These are phyloP conservation scores for Xylariaceae sp. DNA, from an alignment of 2,329 filamentous ascomycete species.

Conservation along the genomic window DNA sequence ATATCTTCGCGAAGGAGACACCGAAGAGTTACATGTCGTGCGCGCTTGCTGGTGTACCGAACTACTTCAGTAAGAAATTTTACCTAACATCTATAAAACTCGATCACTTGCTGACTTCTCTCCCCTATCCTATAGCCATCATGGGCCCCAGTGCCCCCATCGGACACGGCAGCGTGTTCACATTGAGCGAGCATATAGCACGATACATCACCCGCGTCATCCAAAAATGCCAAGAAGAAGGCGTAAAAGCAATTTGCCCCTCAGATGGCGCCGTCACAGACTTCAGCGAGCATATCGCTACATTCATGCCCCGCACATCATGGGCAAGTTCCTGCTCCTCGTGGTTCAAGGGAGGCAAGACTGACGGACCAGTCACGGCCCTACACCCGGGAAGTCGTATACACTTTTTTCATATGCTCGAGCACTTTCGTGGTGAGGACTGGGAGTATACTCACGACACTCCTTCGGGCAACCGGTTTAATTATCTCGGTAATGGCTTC, in stretches of 20 bases:
- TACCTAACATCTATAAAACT: background rate
- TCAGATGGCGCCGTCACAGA: conserved; percentile 45
- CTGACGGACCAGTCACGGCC: conserved; percentile 44
- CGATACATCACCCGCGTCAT: conserved; percentile 48
- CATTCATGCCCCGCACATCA: conserved; percentile 51
- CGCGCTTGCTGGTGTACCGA: conserved; percentile 48
- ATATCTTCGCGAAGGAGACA: conserved; percentile 40
- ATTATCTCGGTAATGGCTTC: conserved; percentile 52
- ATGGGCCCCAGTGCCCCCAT: conserved; percentile 51
- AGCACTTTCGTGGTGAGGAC: conserved; percentile 47
- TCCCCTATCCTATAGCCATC: conserved; percentile 36
- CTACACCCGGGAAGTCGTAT: conserved; percentile 49
- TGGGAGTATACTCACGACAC: conserved; percentile 48
- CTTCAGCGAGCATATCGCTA: conserved; percentile 45
- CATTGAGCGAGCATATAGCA: conserved; percentile 48
- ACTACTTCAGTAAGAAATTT: conserved; percentile 49
- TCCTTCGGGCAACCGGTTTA: conserved; percentile 41
- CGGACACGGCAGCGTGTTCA: conserved; percentile 48
- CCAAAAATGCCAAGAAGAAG: conserved; percentile 47
- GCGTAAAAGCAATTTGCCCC: conserved; percentile 44
- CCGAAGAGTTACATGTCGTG: conserved; percentile 53
- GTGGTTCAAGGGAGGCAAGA: conserved; percentile 48
- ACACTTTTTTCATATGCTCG: conserved; percentile 52
- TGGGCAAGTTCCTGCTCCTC: conserved; percentile 46
- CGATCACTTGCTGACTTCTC: conserved; percentile 6